Evolutionary conservation across 306 rosid species (phyloP), one percentile per base, ranked within the genome.

Genomic region (Hippophae gyantsensis): DNA sequence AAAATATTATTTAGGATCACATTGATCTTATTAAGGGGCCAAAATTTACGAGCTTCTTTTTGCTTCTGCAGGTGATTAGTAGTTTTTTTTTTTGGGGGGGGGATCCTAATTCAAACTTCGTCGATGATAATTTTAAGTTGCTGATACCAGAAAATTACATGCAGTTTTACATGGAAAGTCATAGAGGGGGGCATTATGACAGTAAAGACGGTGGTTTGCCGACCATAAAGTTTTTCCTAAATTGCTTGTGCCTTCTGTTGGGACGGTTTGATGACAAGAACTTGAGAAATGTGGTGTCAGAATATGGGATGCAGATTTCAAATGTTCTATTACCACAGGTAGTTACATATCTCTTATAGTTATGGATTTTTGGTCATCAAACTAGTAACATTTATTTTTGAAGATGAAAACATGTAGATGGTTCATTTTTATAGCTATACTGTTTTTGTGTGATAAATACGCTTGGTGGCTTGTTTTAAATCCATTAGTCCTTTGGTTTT

Each of bases 211-310:
- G 81, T 72, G 85, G 79, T 43, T 49, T 70, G 52, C 96, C 83
- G 78, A 90, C 98, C 65, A 68, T 79, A 56, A 81, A 85, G 65
- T 90, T 90, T 69, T 90, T 90, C 66, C 69, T 87, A 66, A 90
- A 78, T 69, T 90, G 98, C 71, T 72, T 90, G 69, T 87, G 92
- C 87, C 82, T 90, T 63, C 69, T 87, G 18, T 69, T 90, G 76
- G 98, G 98, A 47, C 85, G 92, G 59, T 78, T 85, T 57, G 90
- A 81, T 62, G 47, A 65, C 72, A 85, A 81, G 78, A 83, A 69
- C 66, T 76, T 87, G 74, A 89, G 79, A 74, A 72, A 74, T 59
- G 63, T 69, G 9, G 43, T 85, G 62, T 68, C 79, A 8, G 98
- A 87, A 65, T 57, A 77, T 63, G 95, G 89, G 71, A 77, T 73